Evolutionary conservation across 1,139 yeast species (phyloP).

Genomic region (Diutina pseudorugosa): DNA sequence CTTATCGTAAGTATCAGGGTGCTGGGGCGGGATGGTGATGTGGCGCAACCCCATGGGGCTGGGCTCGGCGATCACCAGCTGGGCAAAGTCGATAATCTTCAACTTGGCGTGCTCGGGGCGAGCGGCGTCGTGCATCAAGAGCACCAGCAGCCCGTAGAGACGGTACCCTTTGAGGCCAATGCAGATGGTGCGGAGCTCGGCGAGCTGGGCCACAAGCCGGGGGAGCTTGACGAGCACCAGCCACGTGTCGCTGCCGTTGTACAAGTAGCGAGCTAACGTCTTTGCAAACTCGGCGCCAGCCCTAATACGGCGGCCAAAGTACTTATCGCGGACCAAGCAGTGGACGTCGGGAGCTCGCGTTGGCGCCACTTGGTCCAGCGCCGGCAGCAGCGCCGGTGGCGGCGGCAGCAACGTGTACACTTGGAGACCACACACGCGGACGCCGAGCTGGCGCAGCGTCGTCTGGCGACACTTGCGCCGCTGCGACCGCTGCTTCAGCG

Average conservation of each 20-base stretch:
- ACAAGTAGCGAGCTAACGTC: constrained; percentile 63
- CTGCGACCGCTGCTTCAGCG: constrained; percentile 67
- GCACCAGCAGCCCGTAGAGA: constrained; percentile 80
- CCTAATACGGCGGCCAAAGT: constrained; percentile 71
- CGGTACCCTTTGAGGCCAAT: constrained; percentile 61
- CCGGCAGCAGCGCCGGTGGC: background rate
- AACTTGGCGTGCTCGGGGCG: constrained; percentile 32
- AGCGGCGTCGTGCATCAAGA: constrained; percentile 77
- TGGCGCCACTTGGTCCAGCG: background rate
- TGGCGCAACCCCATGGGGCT: constrained; percentile 11
- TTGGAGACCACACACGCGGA: constrained; percentile 91
- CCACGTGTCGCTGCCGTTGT: constrained; percentile 50
- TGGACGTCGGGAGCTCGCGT: constrained; percentile 12
- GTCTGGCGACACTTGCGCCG: constrained; percentile 69
- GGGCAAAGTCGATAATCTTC: constrained; percentile 90
- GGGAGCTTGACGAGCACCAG: constrained; percentile 66
- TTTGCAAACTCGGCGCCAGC: constrained; percentile 71
- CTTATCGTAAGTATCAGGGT: constrained; percentile 50
- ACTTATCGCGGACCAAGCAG: constrained; percentile 71
- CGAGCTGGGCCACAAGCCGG: constrained; percentile 44
- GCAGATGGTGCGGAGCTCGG: constrained; percentile 45
- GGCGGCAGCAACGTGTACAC: constrained; percentile 45
- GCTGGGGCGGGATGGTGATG: constrained; percentile 44
- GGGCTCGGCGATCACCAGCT: constrained; percentile 54
- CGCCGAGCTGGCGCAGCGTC: constrained; percentile 76